A percentile compares a stretch with the other conserved stretches of the same genome.
Conservation (phyloP, 2,329 filamentous ascomycete genomes). For the Colletotrichum filicis region DNA sequence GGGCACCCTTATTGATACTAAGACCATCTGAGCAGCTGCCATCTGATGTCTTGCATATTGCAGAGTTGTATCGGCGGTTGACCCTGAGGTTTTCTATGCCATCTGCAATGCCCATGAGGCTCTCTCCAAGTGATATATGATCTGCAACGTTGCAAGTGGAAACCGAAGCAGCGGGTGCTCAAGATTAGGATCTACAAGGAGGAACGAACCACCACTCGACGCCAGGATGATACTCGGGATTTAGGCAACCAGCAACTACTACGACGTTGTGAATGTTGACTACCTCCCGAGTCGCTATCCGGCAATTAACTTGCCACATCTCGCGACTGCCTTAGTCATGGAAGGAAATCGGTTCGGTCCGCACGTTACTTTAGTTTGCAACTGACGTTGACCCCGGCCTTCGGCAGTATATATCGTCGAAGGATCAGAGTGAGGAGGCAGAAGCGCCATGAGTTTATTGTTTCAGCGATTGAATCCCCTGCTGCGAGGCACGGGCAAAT, state of each 20-base stretch:
- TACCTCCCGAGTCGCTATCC: not conserved
- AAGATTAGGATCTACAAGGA: not conserved
- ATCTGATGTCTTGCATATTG: conserved; percentile 31
- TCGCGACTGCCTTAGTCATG: not conserved
- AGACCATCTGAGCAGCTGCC: not conserved
- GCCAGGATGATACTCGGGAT: not conserved
- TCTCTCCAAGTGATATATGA: not conserved
- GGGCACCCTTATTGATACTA: not conserved
- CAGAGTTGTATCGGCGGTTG: conserved; percentile 3
- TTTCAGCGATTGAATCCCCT: too few relatives aligned
- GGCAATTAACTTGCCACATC: too few relatives aligned
- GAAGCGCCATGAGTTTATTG: too few relatives aligned
- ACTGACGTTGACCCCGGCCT: not conserved
- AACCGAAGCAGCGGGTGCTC: not conserved
- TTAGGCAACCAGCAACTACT: not conserved
- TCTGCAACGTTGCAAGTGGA: conserved; percentile 26
- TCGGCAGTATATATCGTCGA: not conserved
- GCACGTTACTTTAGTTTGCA: not conserved
- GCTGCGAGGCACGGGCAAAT: not conserved
- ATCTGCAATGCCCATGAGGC: conserved; percentile 10
- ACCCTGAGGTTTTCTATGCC: not conserved
- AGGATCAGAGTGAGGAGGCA: not conserved
- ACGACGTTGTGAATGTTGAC: not conserved
- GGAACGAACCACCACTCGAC: not conserved
- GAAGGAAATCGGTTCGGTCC: not conserved